Conservation (phyloP, 2,329 filamentous ascomycete genomes). For the Neonectria ditissima region DNA sequence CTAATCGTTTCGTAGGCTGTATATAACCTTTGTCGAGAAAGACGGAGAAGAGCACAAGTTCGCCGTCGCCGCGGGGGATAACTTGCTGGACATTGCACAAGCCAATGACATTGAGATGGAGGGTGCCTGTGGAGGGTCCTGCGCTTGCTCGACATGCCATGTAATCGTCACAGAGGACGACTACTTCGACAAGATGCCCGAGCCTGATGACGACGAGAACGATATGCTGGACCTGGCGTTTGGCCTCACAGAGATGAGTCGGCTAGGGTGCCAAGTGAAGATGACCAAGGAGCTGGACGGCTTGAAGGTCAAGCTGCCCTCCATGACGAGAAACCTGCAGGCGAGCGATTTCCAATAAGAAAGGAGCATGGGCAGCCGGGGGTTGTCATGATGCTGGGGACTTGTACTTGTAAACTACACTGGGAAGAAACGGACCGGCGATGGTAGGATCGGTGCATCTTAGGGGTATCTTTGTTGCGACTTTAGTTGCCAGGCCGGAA, state of each 20-base stretch:
- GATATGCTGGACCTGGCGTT: constrained; percentile 94
- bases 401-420: constrained; percentile 47
- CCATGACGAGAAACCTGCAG: constrained; percentile 96
- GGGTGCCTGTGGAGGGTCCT: constrained; percentile 94
- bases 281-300: constrained; percentile 95
- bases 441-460: constrained; percentile 45
- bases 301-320: constrained; percentile 83
- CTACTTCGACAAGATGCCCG: constrained; percentile 81
- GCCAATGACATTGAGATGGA: constrained; percentile 98
- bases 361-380: constrained; percentile 12
- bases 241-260: constrained; percentile 85
- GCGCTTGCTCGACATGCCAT: constrained; percentile 93
- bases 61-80: constrained; percentile 86
- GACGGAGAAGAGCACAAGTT: constrained; percentile 81
- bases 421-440: constrained; percentile 39
- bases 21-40: constrained; percentile 94
- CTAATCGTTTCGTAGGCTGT: constrained; percentile 67
- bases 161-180: constrained; percentile 82
- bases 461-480: constrained; percentile 47
- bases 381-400: constrained; percentile 35
- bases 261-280: constrained; percentile 88
- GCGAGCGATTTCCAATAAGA: constrained; percentile 83
- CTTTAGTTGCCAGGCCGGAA: constrained; percentile 43
- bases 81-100: constrained; percentile 94
- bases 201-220: constrained; percentile 84